Evolutionary conservation across 179 eudicot species (phyloP), one percentile per base, ranked within the genome.

Genomic region (Beta lomatogona): DNA sequence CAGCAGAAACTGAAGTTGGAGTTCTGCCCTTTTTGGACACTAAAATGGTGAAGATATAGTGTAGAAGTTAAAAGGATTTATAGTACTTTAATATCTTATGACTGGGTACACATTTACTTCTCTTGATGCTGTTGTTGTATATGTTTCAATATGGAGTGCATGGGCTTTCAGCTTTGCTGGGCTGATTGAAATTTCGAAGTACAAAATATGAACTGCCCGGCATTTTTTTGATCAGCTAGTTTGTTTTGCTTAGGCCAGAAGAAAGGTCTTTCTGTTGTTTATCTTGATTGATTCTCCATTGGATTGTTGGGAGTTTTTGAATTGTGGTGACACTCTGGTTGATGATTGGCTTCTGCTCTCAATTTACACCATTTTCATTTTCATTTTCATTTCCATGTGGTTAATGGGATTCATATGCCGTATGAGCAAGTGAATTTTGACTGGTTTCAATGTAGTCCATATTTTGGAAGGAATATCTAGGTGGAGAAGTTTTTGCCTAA

Each of bases 391-490:
- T 25, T 25, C 28, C 9, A 65, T 13, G 70, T 25, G 41, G 15
- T 25, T 65, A 31, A 65, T 12, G 8, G 8, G 70, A 65, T 65
- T 31, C 70, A 13, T 63, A 63, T 6, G 12, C n/a, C 19, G 7
- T 60, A 65, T 41, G 10, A 71, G 22, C 61, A 52, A 73, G 73
- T 5, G 76, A 10, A 4, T 25, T 11, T 28, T 2, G 5, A 36
- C 44, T 69, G 8, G 71, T 73, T 9, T 21, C 13, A 13, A 14
- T 74, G 77, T 44, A 74, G 65, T 59, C 19, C 78, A 28, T 74
- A 25, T 16, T 28, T 75, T 15, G 9, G 7, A 25, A 18, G 59
- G n/a, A 22, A 59, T 36, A 16, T 15, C 50, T 4, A 36, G 9
- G 50, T 28, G 22, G 45, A 73, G 44, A 74, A 74, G 22, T 55